A percentile compares a stretch with the other conserved stretches of the same genome.
phyloP scores from a whole-genome alignment of 345 rosid species.

The Eucalyptus melliodora region DNA sequence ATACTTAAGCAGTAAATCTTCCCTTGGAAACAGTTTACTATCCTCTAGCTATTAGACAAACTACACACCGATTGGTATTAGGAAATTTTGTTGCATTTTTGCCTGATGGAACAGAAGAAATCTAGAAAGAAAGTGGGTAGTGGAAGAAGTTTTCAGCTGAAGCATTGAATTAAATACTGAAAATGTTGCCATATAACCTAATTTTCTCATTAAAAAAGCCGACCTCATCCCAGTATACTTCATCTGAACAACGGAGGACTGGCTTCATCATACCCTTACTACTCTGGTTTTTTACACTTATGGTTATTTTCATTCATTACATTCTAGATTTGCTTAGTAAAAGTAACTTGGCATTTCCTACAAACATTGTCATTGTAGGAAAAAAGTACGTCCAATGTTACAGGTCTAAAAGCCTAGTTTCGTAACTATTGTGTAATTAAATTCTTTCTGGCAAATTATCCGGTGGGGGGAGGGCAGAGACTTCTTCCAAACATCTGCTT shows the following conservation, averaged over 20 bases:
- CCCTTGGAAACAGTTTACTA: not conserved
- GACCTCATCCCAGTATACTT: not conserved
- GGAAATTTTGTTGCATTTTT: not conserved
- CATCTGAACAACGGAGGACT: not conserved
- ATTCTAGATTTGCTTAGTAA: not conserved
- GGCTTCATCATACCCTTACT: not conserved
- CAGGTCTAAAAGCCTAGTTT: not conserved
- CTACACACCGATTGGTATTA: not conserved
- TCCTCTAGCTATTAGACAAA: not conserved
- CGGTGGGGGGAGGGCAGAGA: not conserved
- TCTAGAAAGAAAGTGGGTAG: not conserved
- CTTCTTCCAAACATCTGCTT: not conserved
- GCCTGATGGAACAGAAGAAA: not conserved
- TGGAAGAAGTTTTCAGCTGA: not conserved
- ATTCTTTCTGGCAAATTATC: not conserved
- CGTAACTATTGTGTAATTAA: not conserved
- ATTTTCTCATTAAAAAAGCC: not conserved
- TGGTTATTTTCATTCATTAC: not conserved
- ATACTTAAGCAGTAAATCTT: not conserved
- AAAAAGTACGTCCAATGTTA: not conserved
- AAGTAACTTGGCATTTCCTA: not conserved
- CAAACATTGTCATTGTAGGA: not conserved
- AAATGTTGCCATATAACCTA: not conserved
- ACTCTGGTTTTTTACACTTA: not conserved
- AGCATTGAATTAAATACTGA: not conserved